Evolutionary conservation across 1,284 basidiomycete genomes (phyloP), one percentile per base, ranked within the genome.

Genomic region (Leccinum subfulvum): DNA sequence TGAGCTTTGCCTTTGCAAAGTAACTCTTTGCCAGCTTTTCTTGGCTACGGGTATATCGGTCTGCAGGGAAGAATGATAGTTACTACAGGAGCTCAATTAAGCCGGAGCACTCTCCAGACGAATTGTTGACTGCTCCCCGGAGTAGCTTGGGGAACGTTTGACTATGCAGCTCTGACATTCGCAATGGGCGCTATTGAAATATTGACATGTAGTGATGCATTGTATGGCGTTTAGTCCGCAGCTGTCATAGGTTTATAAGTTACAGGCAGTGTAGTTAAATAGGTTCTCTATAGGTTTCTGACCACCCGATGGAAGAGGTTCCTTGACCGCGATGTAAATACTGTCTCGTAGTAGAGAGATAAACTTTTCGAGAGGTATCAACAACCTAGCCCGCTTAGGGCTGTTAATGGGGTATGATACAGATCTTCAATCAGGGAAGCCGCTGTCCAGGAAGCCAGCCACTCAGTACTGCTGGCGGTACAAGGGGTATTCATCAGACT

Each of bases 121-220:
- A 68, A 68, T 65, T 67, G 73, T 63, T 74, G 71, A 70, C 76
- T 78, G 76, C 73, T 73, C 75, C 69, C 70, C 62, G 68, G 70
- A 75, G 73, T 78, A 82, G 80, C 70, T 75, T 83, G 82, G 83
- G 76, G 80, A 78, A 78, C 80, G 85, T 85, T 90, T 88, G 88
- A 90, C 88, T 90, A 87, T 88, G 88, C 67, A 72, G 82, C 82
- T 84, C 85, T 71, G 68, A 90, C 85, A 89, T 69, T 59, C 47
- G 13, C 11, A 49, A 23, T 49, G 21, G 21, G 21, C 2, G 21
- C 18, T 21, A 21, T 49, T 47, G 44, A 21, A 16, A 37, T 37
- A 37, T 47, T 35, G 11, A 13, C 23, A 52, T 39, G 21, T 37
- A 16, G 13, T 26, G 3, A 1, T 23, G n/a, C 3, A 41, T 56